Evolutionary conservation across 345 rosid species (phyloP).

Genomic region (Capsella bursapastoris): DNA sequence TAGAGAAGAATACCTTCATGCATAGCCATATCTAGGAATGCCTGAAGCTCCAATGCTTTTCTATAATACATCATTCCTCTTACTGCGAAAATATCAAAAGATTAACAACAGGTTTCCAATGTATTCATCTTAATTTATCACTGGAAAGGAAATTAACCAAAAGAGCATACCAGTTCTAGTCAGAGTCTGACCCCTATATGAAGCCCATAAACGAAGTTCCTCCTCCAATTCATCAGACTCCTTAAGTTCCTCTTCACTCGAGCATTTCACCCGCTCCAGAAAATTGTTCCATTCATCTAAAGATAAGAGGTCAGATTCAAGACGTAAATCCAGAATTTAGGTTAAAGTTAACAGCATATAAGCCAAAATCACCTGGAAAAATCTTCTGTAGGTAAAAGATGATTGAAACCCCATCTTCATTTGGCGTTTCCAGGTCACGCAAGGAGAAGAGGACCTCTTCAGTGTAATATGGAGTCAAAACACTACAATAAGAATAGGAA

Average conservation of each 20-base stretch:
- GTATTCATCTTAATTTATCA: constrained; percentile 25
- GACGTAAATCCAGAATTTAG: constrained; percentile 5
- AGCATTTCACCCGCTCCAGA: constrained; percentile 71
- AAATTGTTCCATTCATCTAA: constrained; percentile 98
- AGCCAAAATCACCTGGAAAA: constrained; percentile 74
- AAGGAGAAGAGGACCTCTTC: constrained; percentile 93
- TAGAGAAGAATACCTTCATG: constrained; percentile 71
- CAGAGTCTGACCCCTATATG: constrained; percentile 96
- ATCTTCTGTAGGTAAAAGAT: constrained; percentile 95
- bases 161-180: constrained; percentile 85
- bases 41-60: constrained; percentile 98
- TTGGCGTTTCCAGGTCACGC: constrained; percentile 70
- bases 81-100: constrained; percentile 53
- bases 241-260: constrained; percentile 73
- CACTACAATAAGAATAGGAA: constrained; percentile 57
- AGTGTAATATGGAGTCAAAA: constrained; percentile 90
- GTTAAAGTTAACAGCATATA: constrained; percentile 13
- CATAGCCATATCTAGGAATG: constrained; percentile 98
- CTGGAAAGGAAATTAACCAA: constrained; percentile 14
- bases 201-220: constrained; percentile 95
- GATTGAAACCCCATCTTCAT: constrained; percentile 98
- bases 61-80: constrained; percentile 99
- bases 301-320: constrained; percentile 34
- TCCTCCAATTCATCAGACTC: constrained; percentile 64
- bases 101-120: constrained; percentile 17